These are phyloP conservation scores for Aspergillus sp. DNA, from an alignment of 2,329 filamentous ascomycete genomes.

Conservation along the genomic window DNA sequence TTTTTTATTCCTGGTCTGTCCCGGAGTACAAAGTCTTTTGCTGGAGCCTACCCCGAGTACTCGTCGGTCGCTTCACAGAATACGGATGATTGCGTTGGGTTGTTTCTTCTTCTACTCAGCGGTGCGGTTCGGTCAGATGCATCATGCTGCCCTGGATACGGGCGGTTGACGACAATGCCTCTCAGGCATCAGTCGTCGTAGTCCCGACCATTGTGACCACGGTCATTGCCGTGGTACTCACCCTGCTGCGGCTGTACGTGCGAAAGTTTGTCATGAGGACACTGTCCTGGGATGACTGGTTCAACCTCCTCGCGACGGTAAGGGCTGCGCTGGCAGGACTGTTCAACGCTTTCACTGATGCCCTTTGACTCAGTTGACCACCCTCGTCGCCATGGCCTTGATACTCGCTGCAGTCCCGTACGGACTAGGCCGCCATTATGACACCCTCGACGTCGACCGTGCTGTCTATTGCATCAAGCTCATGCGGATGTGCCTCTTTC, in stretches of 20 bases:
- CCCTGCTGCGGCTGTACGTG: slow-evolving; percentile 18
- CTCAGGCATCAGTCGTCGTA: slow-evolving; percentile 10
- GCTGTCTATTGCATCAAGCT: slow-evolving; percentile 16
- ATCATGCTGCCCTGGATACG: slow-evolving; percentile 4
- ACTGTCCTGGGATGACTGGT: slow-evolving; percentile 21
- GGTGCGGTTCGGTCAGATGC: not conserved
- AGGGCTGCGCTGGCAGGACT: slow-evolving; percentile 1
- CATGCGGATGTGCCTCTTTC: slow-evolving; percentile 17
- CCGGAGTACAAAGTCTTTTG: not conserved
- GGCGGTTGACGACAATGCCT: slow-evolving; percentile 8
- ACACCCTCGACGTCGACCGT: not conserved
- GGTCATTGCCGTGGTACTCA: slow-evolving; percentile 14
- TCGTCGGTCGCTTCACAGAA: not conserved
- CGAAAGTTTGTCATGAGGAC: slow-evolving; percentile 16
- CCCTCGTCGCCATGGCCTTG: not conserved
- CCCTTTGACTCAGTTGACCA: not conserved
- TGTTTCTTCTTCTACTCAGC: not conserved
- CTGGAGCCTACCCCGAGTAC: not conserved
- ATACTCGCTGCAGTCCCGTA: not conserved
- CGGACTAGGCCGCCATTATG: not conserved
- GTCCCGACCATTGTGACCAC: slow-evolving; percentile 20
- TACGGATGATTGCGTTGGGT: not conserved
- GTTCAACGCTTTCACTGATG: not conserved
- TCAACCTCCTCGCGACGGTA: slow-evolving; percentile 20
- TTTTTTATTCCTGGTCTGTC: not conserved